Evolutionary conservation across 148 eudicot genomes (phyloP).

Genomic region (Amaranthus hypochondriacus): DNA sequence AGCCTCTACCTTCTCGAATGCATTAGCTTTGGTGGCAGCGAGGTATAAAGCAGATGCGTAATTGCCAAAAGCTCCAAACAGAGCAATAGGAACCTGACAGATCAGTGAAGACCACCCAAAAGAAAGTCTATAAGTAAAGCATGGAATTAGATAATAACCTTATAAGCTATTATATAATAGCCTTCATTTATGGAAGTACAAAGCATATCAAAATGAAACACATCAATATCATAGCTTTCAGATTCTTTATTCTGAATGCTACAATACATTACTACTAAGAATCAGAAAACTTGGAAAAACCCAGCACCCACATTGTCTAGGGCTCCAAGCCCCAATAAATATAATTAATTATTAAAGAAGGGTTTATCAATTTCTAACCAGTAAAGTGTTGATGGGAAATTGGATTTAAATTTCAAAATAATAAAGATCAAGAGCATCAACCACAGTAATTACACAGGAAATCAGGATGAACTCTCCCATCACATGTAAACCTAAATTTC

Average conservation of each 20-base stretch:
- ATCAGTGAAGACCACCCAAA: slow-evolving; percentile 5
- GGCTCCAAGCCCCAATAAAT: no score
- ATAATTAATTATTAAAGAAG: not conserved
- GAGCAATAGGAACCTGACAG: slow-evolving; percentile 63
- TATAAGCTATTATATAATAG: not conserved
- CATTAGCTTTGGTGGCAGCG: slow-evolving; percentile 59
- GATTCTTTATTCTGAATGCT: not conserved
- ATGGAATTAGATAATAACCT: not conserved
- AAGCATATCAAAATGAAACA: not conserved
- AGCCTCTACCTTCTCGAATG: slow-evolving; percentile 69
- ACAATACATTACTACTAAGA: not conserved
- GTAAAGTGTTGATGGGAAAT: no score
- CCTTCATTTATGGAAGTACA: not conserved
- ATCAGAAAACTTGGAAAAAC: not conserved
- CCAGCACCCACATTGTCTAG: no score
- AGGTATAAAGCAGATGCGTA: slow-evolving; percentile 82
- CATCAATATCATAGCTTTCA: not conserved
- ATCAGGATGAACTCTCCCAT: no score
- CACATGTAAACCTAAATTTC: no score
- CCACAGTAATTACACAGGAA: no score
- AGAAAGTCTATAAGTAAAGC: slow-evolving; percentile 2
- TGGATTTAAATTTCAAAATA: no score
- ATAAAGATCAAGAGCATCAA: no score
- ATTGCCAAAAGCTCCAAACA: slow-evolving; percentile 83
- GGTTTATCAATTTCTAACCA: not conserved